Evolutionary conservation across 108 stramenopile genomes (phyloP).

Genomic region (Tribonema minus): DNA sequence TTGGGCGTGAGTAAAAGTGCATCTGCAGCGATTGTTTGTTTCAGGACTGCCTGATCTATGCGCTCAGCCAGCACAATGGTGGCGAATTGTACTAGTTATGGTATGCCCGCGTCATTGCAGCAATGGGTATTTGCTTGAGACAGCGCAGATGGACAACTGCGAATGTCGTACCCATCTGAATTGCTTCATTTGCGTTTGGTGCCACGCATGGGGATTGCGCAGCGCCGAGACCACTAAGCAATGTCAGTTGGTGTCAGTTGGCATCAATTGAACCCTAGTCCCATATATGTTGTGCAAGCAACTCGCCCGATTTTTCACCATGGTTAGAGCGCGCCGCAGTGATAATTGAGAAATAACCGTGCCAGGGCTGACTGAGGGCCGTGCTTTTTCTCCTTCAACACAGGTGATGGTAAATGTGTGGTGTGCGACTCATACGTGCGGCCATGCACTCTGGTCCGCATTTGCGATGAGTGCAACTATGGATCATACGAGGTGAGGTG

Average conservation of each 20-base stretch:
- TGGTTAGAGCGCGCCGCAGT: no score
- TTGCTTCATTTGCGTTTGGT: neutral
- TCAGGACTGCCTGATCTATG: no score
- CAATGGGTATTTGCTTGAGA: no score
- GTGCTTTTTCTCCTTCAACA: neutral
- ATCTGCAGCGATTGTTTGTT: no score
- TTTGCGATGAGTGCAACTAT: constrained; percentile 99
- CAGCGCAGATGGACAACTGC: no score
- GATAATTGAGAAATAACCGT: no score
- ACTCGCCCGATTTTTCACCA: no score
- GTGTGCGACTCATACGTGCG: constrained; percentile 97
- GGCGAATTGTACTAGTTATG: no score
- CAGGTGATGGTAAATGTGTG: constrained; percentile 85
- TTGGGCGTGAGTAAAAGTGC: no score
- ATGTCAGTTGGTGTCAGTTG: neutral
- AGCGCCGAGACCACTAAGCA: neutral
- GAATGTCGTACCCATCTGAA: neutral
- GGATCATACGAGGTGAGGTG: constrained; percentile 72
- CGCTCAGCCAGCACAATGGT: no score
- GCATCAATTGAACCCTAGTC: neutral
- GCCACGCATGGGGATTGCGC: neutral
- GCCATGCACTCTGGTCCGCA: constrained; percentile 70
- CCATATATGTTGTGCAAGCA: no score
- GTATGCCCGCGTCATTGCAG: no score
- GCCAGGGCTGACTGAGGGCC: neutral